Conservation (phyloP, 768 basidiomycete genomes). For the Trametes cubensis region DNA sequence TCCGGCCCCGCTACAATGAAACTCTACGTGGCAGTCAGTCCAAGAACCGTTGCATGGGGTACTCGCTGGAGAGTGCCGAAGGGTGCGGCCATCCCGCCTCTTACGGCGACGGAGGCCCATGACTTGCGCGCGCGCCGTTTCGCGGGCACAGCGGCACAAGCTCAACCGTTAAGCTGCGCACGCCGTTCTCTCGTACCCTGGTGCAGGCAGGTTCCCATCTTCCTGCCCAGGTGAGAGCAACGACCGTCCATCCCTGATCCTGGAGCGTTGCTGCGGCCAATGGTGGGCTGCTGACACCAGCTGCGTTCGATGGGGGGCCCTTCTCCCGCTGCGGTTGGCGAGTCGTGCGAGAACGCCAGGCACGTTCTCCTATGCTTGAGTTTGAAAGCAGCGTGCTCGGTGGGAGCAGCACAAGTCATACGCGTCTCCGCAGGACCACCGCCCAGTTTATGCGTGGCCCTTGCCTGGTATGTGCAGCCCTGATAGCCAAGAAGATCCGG, state of each 20-base stretch:
- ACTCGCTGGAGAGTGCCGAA: conserved; percentile 6
- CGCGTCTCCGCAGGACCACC: background rate
- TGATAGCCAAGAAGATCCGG: conserved; percentile 3
- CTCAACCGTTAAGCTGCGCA: conserved; percentile 24
- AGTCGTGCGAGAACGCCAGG: conserved; percentile 15
- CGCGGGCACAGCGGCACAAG: conserved; percentile 4
- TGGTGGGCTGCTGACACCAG: background rate
- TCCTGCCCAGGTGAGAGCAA: conserved; percentile 14
- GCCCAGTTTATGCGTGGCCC: conserved; percentile 16
- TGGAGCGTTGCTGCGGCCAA: conserved; percentile 10
- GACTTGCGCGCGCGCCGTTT: background rate
- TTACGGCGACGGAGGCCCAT: conserved; percentile 2
- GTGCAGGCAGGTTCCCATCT: conserved; percentile 6
- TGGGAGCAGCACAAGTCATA: background rate
- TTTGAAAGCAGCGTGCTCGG: background rate
- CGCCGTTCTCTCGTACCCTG: conserved; percentile 7
- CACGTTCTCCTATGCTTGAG: conserved; percentile 5
- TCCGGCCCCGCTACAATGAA: conserved; percentile 13
- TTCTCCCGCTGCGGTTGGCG: conserved; percentile 14
- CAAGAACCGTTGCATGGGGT: background rate
- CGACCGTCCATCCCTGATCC: background rate
- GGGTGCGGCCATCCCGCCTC: background rate
- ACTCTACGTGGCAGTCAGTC: conserved; percentile 12
- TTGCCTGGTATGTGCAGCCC: conserved; percentile 14
- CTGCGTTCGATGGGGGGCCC: background rate